A percentile compares a stretch with the other conserved stretches of the same genome.
These are phyloP conservation scores for Magnolia changhungtana DNA, from an alignment of 164 flowering plant species.

Conservation along the genomic window DNA sequence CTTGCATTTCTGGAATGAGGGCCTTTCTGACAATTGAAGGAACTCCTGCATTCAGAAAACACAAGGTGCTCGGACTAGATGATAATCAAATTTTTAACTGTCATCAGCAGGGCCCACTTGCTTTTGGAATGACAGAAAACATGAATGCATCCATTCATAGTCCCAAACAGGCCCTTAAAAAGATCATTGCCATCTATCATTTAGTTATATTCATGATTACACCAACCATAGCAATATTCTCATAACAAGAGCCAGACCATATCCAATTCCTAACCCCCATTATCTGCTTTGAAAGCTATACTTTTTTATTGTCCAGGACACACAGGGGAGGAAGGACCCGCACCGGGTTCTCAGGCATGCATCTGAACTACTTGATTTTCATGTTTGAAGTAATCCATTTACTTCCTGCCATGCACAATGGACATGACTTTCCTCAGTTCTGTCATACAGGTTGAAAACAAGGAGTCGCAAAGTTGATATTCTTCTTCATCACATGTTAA, in stretches of 20 bases:
- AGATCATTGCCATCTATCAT: neutral
- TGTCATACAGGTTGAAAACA: conserved; percentile 55
- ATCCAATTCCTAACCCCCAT: neutral
- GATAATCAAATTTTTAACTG: neutral
- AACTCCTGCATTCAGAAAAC: neutral
- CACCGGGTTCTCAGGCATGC: conserved; percentile 50
- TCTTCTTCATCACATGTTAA: conserved; percentile 88
- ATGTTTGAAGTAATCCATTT: neutral
- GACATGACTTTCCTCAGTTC: neutral
- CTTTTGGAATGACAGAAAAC: neutral
- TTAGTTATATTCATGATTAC: neutral
- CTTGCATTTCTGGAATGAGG: neutral
- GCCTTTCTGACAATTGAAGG: neutral
- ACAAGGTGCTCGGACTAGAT: neutral
- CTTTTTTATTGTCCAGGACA: conserved; percentile 33
- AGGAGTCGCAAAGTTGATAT: conserved; percentile 74
- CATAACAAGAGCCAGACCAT: neutral
- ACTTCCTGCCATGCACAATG: neutral
- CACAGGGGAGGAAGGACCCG: conserved; percentile 21
- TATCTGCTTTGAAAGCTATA: neutral
- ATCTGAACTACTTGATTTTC: neutral
- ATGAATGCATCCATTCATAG: neutral
- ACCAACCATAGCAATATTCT: neutral
- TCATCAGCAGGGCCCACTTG: neutral
- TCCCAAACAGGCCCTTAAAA: neutral